Evolutionary conservation across 257 asterid species (phyloP), one percentile per base, ranked within the genome.

Genomic region (Plectranthus barbatus): DNA sequence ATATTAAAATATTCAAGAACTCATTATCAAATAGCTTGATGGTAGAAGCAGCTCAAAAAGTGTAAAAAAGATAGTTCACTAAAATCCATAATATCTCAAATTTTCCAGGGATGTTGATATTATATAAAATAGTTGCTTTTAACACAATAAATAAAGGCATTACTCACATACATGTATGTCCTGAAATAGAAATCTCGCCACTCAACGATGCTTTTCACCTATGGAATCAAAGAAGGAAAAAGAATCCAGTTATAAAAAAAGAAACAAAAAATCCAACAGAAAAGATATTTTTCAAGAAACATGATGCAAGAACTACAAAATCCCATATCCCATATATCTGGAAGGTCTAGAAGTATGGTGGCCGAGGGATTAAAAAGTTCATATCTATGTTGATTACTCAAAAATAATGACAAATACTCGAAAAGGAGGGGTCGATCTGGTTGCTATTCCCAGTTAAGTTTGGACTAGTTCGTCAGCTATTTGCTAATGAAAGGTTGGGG

Each of bases 201-300:
- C n/a, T 84, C 96, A 73, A 88, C 92, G 29, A 91, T 67, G 71
- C 95, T 81, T 72, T 88, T 88, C 77, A 91, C 95, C 97, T 91
- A 66, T 47, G 75, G 34, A 64, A 64, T 23, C 26, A 46, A 26
- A 21, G 46, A 26, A 20, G 19, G 31, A 0, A 12, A 29, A 56
- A 54, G 4, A 9, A 31, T 55, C 34, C 33, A 46, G 12, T 56
- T 21, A 64, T 17, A 19, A 60, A 58, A 64, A 26, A 67, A 31
- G 70, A 7, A 70, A 9, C 1, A 53, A 26, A 4, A 53, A 57
- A 61, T 42, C 23, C 18, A 5, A 47, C 21, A 44, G 17, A 55
- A 17, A 52, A 18, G 33, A 60, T 50, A 39, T n/a, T 29, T 36
- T 61, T 67, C 50, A 60, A 69, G 56, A 33, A 52, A 72, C 49